Conservation (phyloP, 768 basidiomycete species). For the Suillus tomentosus region DNA sequence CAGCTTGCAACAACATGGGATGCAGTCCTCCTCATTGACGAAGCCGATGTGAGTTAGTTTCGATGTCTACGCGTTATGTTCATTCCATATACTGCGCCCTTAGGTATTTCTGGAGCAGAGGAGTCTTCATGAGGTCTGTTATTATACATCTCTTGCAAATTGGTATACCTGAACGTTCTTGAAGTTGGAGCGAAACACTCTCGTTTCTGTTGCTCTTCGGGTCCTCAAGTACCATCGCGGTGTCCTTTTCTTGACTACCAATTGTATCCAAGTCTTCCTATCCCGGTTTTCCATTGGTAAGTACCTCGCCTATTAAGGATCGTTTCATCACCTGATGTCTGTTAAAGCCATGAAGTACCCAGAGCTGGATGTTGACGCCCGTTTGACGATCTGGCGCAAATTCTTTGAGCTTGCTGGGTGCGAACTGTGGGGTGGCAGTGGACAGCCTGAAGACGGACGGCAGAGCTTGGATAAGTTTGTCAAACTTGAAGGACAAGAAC, state of each 20-base stretch:
- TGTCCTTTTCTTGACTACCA: conserved; percentile 61
- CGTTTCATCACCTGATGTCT: not conserved
- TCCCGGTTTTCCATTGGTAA: conserved; percentile 61
- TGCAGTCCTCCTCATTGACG: conserved; percentile 59
- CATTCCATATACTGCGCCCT: conserved; percentile 19
- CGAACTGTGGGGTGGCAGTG: conserved; percentile 13
- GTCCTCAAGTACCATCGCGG: conserved; percentile 63
- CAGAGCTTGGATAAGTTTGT: conserved; percentile 12
- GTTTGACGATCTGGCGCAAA: conserved; percentile 26
- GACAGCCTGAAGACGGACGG: not conserved
- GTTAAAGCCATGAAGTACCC: conserved; percentile 27
- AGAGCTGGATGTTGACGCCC: conserved; percentile 26
- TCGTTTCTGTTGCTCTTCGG: conserved; percentile 70
- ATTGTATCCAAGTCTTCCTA: conserved; percentile 52
- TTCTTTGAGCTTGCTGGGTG: conserved; percentile 27
- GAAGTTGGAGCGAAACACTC: conserved; percentile 60
- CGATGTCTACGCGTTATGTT: not conserved
- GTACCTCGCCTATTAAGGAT: not conserved
- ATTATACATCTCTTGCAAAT: not conserved
- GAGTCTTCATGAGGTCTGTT: conserved; percentile 50
- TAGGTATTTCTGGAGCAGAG: conserved; percentile 76
- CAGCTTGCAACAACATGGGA: conserved; percentile 63
- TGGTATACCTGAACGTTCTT: not conserved
- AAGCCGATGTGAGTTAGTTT: conserved; percentile 30
- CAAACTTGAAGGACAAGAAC: conserved; percentile 14